Evolutionary conservation across 1,284 basidiomycete genomes (phyloP).

Genomic region (Lignosus rhinocerotis): DNA sequence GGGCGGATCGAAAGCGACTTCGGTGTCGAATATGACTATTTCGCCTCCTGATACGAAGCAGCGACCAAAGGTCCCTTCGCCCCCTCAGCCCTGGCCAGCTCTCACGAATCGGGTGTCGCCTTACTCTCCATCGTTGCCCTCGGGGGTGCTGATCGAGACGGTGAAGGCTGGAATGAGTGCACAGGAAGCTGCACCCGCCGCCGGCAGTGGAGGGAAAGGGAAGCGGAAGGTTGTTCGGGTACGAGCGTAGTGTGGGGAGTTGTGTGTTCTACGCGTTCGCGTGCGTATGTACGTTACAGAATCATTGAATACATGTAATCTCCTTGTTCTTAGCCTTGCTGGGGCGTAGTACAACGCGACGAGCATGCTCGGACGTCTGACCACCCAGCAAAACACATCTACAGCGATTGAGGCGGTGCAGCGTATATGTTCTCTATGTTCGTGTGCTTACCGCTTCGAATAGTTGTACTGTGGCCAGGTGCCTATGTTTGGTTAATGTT

Average conservation of each 20-base stretch:
- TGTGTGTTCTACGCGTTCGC: not conserved
- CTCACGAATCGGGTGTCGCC: conserved; percentile 56
- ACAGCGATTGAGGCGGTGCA: no score
- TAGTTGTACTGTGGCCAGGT: not conserved
- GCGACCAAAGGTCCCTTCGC: conserved; percentile 45
- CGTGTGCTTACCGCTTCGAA: no score
- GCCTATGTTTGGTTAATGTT: not conserved
- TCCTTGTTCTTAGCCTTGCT: conserved; percentile 1
- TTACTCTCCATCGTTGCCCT: conserved; percentile 71
- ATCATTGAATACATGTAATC: conserved; percentile 19
- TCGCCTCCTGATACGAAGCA: conserved; percentile 35
- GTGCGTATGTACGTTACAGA: conserved; percentile 20
- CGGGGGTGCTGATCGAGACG: conserved; percentile 74
- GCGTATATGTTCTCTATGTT: no score
- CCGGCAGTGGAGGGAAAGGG: conserved; percentile 57
- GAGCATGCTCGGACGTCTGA: no score
- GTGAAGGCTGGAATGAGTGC: conserved; percentile 80
- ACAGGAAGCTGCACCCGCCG: conserved; percentile 41
- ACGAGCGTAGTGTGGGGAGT: conserved; percentile 42
- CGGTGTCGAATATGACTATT: conserved; percentile 27
- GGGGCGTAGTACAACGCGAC: no score
- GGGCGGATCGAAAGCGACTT: conserved; percentile 30
- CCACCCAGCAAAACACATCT: no score
- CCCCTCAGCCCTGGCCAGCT: conserved; percentile 55
- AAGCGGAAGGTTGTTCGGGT: conserved; percentile 80